These are phyloP conservation scores for Penicillium antarcticum DNA, from an alignment of 495 filamentous ascomycete genomes.

Conservation along the genomic window DNA sequence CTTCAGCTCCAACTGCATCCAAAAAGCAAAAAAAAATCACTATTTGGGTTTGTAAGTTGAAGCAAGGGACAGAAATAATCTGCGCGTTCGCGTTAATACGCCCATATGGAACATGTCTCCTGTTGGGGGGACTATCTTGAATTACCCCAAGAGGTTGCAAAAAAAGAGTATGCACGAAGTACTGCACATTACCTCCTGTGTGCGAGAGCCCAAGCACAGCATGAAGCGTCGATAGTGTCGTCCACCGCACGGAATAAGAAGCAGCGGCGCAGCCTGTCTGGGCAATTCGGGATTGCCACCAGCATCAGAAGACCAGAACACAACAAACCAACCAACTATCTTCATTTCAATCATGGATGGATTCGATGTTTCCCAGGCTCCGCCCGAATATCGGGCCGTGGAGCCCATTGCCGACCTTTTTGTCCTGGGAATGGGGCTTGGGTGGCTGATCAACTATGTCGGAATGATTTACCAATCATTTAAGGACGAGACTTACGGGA, in stretches of 20 bases:
- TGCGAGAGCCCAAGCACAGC: not conserved
- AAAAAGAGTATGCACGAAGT: not conserved
- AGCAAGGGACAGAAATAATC: not conserved
- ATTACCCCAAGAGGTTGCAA: not conserved
- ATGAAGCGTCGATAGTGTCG: not conserved
- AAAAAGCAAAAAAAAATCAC: not conserved
- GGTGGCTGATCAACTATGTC: conserved; percentile 18
- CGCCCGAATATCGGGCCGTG: conserved; percentile 4
- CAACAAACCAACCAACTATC: not conserved
- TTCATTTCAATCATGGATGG: conserved; percentile 9
- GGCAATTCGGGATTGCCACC: not conserved
- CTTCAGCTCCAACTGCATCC: not conserved
- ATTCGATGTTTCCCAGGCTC: conserved; percentile 7
- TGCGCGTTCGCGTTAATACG: not conserved
- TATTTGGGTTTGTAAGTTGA: not conserved
- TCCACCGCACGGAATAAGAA: not conserved
- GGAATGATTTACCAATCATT: conserved; percentile 12
- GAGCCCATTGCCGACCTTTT: conserved; percentile 8
- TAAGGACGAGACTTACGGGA: conserved; percentile 16
- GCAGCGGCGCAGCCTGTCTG: not conserved
- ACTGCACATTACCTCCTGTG: not conserved
- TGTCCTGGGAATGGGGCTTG: conserved; percentile 10
- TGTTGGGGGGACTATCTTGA: not conserved
- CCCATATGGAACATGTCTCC: not conserved
- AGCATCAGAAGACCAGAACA: not conserved